A percentile compares a stretch with the other conserved stretches of the same genome.
phyloP scores from a whole-genome alignment of 2,329 filamentous ascomycete genomes.

The Gyromitra esculenta region DNA sequence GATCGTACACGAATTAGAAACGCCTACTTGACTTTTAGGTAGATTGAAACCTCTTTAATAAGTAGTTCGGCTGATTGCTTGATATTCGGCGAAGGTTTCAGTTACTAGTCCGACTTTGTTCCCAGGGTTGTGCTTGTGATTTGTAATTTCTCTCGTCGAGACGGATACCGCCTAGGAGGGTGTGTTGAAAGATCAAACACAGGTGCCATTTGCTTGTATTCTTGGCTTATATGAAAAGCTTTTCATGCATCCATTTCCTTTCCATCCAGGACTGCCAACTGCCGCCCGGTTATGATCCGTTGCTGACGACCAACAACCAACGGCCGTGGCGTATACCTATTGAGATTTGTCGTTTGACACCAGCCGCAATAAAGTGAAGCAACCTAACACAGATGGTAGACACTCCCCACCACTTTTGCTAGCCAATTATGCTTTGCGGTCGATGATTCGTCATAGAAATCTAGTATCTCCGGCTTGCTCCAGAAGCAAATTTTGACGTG shows the following conservation, averaged over 20 bases:
- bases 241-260: conserved; percentile 21
- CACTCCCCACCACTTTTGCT: no score
- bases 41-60: not conserved
- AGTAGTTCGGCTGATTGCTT: not conserved
- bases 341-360: not conserved
- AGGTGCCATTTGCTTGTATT: conserved; percentile 13
- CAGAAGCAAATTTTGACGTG: no score
- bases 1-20: not conserved
- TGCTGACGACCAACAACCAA: not conserved
- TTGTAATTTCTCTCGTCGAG: conserved; percentile 1
- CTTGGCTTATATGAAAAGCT: conserved; percentile 8
- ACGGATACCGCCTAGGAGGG: not conserved
- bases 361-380: not conserved
- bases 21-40: conserved; percentile 7
- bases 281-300: conserved; percentile 3
- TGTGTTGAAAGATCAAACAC: not conserved
- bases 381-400: not conserved
- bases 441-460: no score
- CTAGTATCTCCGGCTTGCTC: no score
- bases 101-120: not conserved
- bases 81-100: conserved; percentile 13
- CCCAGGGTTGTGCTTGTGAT: not conserved
- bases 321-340: conserved; percentile 9
- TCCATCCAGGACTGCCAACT: not conserved
- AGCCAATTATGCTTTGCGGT: no score